Conservation (phyloP, 2,329 filamentous ascomycete genomes). For the Daldinia sp. region DNA sequence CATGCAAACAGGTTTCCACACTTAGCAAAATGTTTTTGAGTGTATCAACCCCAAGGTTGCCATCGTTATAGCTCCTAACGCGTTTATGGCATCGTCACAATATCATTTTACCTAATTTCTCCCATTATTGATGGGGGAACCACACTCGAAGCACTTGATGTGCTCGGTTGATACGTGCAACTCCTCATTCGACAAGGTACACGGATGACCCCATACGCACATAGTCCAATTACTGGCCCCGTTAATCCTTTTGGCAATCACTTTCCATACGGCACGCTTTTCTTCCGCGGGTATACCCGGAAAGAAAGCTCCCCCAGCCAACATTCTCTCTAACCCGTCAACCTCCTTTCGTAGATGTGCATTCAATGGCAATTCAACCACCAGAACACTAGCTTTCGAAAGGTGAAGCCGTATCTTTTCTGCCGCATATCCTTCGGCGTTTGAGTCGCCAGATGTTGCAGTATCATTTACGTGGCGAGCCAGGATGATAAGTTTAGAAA, state of each 20-base stretch:
- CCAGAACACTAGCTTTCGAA: not conserved
- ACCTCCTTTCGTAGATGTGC: slow-evolving; percentile 40
- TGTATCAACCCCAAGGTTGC: not conserved
- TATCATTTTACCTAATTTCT: not conserved
- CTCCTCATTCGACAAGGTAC: not conserved
- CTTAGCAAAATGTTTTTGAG: not conserved
- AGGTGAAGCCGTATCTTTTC: not conserved
- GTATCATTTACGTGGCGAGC: slow-evolving; percentile 31
- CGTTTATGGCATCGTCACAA: not conserved
- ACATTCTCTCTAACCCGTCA: slow-evolving; percentile 53
- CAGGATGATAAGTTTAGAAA: slow-evolving; percentile 51
- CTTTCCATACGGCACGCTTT: slow-evolving; percentile 53
- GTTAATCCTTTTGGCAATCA: slow-evolving; percentile 52
- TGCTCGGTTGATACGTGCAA: not conserved
- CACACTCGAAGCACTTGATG: not conserved
- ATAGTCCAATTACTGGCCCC: not conserved
- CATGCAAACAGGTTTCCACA: not conserved
- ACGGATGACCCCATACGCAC: not conserved
- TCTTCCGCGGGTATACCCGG: slow-evolving; percentile 55
- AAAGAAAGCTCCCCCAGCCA: slow-evolving; percentile 57
- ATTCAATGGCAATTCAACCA: not conserved
- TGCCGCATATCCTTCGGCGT: not conserved
- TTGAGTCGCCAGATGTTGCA: not conserved
- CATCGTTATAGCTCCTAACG: not conserved
- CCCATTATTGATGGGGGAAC: not conserved